Base-by-base conservation (phyloP, 1,139 yeast genomes). In the Meyerozyma guilliermondii region DNA sequence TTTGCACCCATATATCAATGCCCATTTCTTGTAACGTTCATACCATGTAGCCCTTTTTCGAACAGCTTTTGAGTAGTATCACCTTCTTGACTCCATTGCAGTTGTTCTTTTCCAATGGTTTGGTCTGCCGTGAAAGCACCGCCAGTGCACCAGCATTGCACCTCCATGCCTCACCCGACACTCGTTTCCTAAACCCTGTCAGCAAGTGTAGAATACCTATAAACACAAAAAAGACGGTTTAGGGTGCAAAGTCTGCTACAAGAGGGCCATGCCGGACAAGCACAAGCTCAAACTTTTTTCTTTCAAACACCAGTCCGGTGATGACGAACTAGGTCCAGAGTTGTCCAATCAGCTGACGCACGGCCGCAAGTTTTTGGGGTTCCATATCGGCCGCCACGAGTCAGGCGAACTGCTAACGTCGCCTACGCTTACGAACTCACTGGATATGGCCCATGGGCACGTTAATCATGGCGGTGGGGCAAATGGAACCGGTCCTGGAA, bases 221-320 rank as follows among this genome's bases (percentile, higher is more conserved):
- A 11, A 20, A 20, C 22, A 7, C 28, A 26, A 10, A 26, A 10
- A 10, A 7, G 28, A 26, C 28, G 39, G 7, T 33, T 42, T 31
- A 5, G 20, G 36, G 33, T 16, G 34, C 24, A 30, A 17, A 11
- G 3, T 18, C 17, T 16, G 24, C 31, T 8, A 22, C 35, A 11
- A 23, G 33, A 9, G 5, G 18, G 16, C 39, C 39, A 71, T 72
- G 78, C 76, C 76, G 35, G 78, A 72, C 50, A 68, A 67, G 60
- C 76, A 69, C 54, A 71, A 69, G 50, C 60, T 69, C 54, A 70
- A 71, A 59, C 56, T 72, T 41, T 66, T 68, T 46, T 52, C 58
- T 39, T 66, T 68, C 50, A 65, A 63, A 46, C 50, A 42, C 30
- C 35, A 39, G 20, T 39, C 41, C 35, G 34, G 38, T 2, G 43